These are phyloP conservation scores for Stachybotrys chlorohalonatus DNA, from an alignment of 2,329 filamentous ascomycete species.

Conservation along the genomic window DNA sequence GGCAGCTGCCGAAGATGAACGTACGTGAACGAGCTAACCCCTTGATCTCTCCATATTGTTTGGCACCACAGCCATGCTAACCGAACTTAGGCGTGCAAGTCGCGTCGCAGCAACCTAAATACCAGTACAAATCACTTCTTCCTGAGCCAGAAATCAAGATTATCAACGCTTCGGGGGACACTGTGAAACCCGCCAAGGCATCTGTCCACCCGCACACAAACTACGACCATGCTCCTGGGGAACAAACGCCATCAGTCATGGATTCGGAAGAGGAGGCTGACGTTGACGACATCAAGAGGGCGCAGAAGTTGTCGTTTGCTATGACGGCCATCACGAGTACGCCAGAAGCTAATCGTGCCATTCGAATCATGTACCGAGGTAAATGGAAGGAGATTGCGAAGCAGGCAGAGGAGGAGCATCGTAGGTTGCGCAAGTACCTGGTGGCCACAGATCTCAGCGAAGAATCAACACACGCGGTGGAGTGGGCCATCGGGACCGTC, in stretches of 20 bases:
- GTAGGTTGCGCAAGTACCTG: conserved; percentile 78
- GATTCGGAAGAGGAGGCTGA: conserved; percentile 84
- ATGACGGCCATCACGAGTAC: conserved; percentile 73
- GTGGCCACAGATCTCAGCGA: conserved; percentile 94
- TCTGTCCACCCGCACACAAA: conserved; percentile 74
- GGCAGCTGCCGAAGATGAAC: conserved; percentile 69
- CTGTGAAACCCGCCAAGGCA: conserved; percentile 42
- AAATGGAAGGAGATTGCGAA: conserved; percentile 70
- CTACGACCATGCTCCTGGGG: conserved; percentile 62
- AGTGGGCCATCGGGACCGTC: conserved; percentile 96
- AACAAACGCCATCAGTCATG: conserved; percentile 47
- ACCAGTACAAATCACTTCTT: conserved; percentile 55
- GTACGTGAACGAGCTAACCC: conserved; percentile 39
- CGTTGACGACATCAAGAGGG: conserved; percentile 73
- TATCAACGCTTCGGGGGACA: conserved; percentile 54
- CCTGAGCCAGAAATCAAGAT: conserved; percentile 58
- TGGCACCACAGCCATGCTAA: conserved; percentile 10
- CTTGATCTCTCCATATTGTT: neutral
- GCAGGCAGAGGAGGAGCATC: conserved; percentile 69
- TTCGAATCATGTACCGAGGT: conserved; percentile 84
- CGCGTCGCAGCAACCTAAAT: conserved; percentile 35
- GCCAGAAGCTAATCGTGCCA: conserved; percentile 67
- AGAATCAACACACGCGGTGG: conserved; percentile 87
- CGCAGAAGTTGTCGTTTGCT: conserved; percentile 74
- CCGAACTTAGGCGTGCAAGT: conserved; percentile 39